Conservation (phyloP, 768 basidiomycete genomes). For the Tylopilus intermedius region DNA sequence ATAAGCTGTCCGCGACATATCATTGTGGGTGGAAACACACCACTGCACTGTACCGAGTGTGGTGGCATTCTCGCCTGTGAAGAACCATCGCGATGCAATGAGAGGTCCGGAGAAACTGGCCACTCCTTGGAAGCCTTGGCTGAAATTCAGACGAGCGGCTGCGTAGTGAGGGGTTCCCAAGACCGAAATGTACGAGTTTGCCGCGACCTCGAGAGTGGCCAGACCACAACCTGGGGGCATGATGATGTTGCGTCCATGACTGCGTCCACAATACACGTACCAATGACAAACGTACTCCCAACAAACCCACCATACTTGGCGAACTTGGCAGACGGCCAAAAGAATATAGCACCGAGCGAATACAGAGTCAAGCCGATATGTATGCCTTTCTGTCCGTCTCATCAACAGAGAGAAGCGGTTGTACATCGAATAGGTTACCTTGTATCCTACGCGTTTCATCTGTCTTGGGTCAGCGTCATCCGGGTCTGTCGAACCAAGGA, state of each 20-base stretch:
- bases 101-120: constrained; percentile 71
- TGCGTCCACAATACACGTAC: constrained; percentile 27
- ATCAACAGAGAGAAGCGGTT: neutral
- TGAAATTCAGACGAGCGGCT: constrained; percentile 72
- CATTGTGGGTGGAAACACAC: constrained; percentile 23
- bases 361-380: constrained; percentile 57
- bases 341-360: constrained; percentile 66
- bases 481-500: constrained; percentile 7
- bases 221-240: constrained; percentile 52
- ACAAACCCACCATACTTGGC: constrained; percentile 69
- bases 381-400: constrained; percentile 45
- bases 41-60: constrained; percentile 66
- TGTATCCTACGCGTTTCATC: constrained; percentile 66
- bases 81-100: constrained; percentile 73
- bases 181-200: constrained; percentile 76
- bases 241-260: neutral
- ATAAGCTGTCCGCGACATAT: constrained; percentile 1
- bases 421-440: constrained; percentile 32
- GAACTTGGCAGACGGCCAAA: constrained; percentile 73
- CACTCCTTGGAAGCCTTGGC: constrained; percentile 75
- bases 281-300: constrained; percentile 66
- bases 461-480: constrained; percentile 20
- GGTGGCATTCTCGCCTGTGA: constrained; percentile 56
- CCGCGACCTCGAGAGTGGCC: constrained; percentile 63
- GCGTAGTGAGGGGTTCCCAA: constrained; percentile 65